Percentiles rank a stretch among this genome's conserved stretches.
These are phyloP conservation scores for Diospyros kaki DNA, from an alignment of 148 eudicot genomes.

Conservation along the genomic window DNA sequence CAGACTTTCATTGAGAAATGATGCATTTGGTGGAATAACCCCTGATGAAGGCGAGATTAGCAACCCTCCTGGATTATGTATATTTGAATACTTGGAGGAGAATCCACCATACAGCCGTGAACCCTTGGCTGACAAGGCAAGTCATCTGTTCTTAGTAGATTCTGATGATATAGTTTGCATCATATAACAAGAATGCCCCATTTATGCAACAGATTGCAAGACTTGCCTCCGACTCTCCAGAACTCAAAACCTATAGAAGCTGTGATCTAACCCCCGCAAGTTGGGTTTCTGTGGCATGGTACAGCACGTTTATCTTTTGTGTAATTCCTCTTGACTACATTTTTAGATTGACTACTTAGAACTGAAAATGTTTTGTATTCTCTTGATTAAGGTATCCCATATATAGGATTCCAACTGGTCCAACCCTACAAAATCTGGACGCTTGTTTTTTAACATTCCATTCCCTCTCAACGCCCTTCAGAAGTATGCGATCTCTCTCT, in stretches of 20 bases:
- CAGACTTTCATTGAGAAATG: slow-evolving; percentile 35
- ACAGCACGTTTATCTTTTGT: slow-evolving; percentile 19
- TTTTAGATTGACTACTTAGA: not conserved
- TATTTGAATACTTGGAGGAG: slow-evolving; percentile 66
- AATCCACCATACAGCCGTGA: slow-evolving; percentile 72
- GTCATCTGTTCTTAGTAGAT: slow-evolving; percentile 14
- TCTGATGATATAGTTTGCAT: not conserved
- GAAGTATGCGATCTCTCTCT: slow-evolving; percentile 36
- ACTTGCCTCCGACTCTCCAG: slow-evolving; percentile 61
- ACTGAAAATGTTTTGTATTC: slow-evolving; percentile 8
- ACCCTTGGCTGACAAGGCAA: slow-evolving; percentile 90
- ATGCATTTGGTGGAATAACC: slow-evolving; percentile 40
- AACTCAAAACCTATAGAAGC: slow-evolving; percentile 63
- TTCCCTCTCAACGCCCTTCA: slow-evolving; percentile 60
- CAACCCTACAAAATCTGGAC: slow-evolving; percentile 87
- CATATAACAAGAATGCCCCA: not conserved
- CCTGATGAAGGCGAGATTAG: slow-evolving; percentile 59
- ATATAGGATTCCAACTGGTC: slow-evolving; percentile 90
- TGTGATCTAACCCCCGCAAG: slow-evolving; percentile 77
- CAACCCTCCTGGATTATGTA: slow-evolving; percentile 55
- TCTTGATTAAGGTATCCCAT: slow-evolving; percentile 71
- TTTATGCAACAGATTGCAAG: slow-evolving; percentile 49
- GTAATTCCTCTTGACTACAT: not conserved
- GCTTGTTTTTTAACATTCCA: slow-evolving; percentile 94
- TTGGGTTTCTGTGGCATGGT: slow-evolving; percentile 99